These are phyloP conservation scores for Carpediemonas membranifera DNA, from an alignment of 78 protist genomes.

Conservation along the genomic window DNA sequence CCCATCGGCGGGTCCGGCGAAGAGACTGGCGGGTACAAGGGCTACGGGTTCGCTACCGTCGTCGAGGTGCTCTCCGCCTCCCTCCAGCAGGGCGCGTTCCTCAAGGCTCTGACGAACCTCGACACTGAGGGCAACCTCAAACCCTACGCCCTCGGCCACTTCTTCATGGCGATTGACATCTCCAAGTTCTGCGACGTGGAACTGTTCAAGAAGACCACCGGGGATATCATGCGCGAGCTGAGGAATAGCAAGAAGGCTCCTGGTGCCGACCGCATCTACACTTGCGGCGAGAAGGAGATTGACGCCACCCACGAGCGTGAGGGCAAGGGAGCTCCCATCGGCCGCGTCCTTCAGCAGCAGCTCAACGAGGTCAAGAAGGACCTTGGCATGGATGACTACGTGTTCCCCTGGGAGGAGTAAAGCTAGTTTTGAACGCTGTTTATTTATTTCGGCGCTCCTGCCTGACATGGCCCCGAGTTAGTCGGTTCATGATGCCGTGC, in stretches of 20 bases:
- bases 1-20: slow-evolving; percentile 29
- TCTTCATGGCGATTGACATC: slow-evolving; percentile 21
- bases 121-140: slow-evolving; percentile 9
- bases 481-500: too few species aligned
- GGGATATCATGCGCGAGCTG: slow-evolving; percentile 16
- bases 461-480: too few species aligned
- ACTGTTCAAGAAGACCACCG: not conserved
- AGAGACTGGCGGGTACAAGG: slow-evolving; percentile 27
- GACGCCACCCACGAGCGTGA: slow-evolving; percentile 2
- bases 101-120: not conserved
- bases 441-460: too few species aligned
- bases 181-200: slow-evolving; percentile 1
- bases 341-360: too few species aligned
- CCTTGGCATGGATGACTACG: too few species aligned
- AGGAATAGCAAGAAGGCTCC: slow-evolving; percentile 13
- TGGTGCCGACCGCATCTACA: slow-evolving; percentile 12
- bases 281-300: slow-evolving; percentile 29
- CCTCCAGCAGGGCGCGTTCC: slow-evolving; percentile 13
- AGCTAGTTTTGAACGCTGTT: too few species aligned
- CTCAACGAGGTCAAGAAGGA: too few species aligned
- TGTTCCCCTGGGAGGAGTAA: too few species aligned
- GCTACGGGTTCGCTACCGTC: slow-evolving; percentile 28
- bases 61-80: slow-evolving; percentile 21
- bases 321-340: slow-evolving; percentile 12
- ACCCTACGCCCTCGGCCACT: slow-evolving; percentile 31